These are phyloP conservation scores for Nakaseomyces delphensis DNA, from an alignment of 1,139 yeast species.

Conservation along the genomic window DNA sequence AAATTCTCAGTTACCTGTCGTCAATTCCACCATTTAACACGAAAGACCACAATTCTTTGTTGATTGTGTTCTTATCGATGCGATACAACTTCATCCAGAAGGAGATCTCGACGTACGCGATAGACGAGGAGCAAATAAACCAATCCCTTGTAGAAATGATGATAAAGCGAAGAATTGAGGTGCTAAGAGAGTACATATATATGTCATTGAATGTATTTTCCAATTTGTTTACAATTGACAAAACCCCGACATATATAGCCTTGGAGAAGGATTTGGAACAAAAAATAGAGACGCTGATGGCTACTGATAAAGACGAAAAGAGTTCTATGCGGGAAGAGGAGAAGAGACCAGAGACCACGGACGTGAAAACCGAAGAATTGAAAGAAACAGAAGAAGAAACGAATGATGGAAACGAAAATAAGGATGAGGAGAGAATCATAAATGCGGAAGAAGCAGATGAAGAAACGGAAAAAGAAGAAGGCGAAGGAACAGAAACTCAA, in stretches of 20 bases:
- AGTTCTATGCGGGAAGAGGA: conserved; percentile 2
- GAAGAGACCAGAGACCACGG: background rate
- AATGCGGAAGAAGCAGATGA: background rate
- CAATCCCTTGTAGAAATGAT: conserved; percentile 47
- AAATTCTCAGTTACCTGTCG: conserved; percentile 66
- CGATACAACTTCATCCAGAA: conserved; percentile 51
- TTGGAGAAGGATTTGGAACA: conserved; percentile 8
- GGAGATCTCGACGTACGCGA: conserved; percentile 43
- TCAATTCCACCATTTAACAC: conserved; percentile 47
- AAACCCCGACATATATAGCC: conserved; percentile 15
- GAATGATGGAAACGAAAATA: background rate
- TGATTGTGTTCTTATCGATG: conserved; percentile 44
- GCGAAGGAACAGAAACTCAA: background rate
- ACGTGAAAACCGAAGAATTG: background rate
- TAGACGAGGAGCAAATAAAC: conserved; percentile 38
- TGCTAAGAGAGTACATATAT: conserved; percentile 55
- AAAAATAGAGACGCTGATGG: background rate
- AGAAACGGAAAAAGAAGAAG: background rate
- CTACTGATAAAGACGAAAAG: background rate
- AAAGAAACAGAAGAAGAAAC: background rate
- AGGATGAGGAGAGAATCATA: background rate
- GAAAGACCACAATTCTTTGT: conserved; percentile 25
- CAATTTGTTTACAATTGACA: conserved; percentile 15
- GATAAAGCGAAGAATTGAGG: conserved; percentile 70
- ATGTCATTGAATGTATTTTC: conserved; percentile 24